Percentiles rank a stretch among this genome's conserved stretches.
Conservation (phyloP, 2,329 filamentous ascomycete genomes). For the Fusarium setosum region DNA sequence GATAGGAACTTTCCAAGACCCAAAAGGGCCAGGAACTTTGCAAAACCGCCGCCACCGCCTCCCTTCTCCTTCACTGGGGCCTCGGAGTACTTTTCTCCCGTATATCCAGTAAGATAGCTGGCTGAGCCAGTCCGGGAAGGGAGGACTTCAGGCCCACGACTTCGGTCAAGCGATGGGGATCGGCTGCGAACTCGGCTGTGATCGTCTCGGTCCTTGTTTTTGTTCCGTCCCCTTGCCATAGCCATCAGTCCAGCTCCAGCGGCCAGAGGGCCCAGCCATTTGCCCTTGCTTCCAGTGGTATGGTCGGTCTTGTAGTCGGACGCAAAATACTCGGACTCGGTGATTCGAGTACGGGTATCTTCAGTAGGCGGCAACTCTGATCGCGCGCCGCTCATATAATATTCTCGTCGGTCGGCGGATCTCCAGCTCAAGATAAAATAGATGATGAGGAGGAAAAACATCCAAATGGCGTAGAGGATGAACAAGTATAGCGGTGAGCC, state of each 20-base stretch:
- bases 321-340: slow-evolving; percentile 55
- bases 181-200: slow-evolving; percentile 56
- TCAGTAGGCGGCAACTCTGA: slow-evolving; percentile 66
- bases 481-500: slow-evolving; percentile 89
- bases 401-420: slow-evolving; percentile 64
- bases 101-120: slow-evolving; percentile 64
- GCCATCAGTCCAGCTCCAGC: slow-evolving; percentile 64
- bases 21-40: slow-evolving; percentile 66
- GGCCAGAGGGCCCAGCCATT: slow-evolving; percentile 64
- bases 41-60: slow-evolving; percentile 66
- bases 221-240: slow-evolving; percentile 57
- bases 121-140: slow-evolving; percentile 64
- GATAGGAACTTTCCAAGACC: slow-evolving; percentile 72
- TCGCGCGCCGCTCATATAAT: slow-evolving; percentile 67
- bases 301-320: slow-evolving; percentile 48
- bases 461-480: slow-evolving; percentile 85
- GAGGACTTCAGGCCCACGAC: slow-evolving; percentile 60
- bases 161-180: slow-evolving; percentile 50
- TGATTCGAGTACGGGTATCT: slow-evolving; percentile 52
- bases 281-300: slow-evolving; percentile 44
- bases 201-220: slow-evolving; percentile 50
- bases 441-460: slow-evolving; percentile 74
- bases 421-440: slow-evolving; percentile 87
- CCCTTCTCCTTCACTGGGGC: slow-evolving; percentile 46
- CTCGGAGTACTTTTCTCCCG: slow-evolving; percentile 71